Base-by-base conservation (phyloP, 148 eudicot species). In the Rhododendron simsii region DNA sequence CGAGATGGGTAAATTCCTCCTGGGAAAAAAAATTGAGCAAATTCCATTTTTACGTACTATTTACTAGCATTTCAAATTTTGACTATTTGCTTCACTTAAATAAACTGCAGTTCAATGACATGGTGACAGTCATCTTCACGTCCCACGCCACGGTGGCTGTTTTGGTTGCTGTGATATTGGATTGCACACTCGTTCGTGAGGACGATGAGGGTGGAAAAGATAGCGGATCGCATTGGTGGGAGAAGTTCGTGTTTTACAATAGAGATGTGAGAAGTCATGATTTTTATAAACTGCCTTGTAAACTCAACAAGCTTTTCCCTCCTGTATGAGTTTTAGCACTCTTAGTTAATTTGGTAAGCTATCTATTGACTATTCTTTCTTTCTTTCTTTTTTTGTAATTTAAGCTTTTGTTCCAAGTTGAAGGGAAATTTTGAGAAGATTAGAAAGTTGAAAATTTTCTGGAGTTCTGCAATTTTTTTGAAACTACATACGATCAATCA, bases 181-280 rank as follows among this genome's bases (percentile, higher is more conserved):
- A 94, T 82, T 87, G 92, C 86, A 94, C 89, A 10, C 88, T 94
- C 15, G 86, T 87, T 3, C 82, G 89, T 0, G 90, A 88, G 71
- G 89, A 88, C 13, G 94, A 87, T 10, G 81, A 47, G 18, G 88
- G 91, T 26, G 89, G 91, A 45, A 93, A 91, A 39, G 94, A 94
- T 45, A 94, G 91, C 39, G 98, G 98, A 5, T 90, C 89, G 18
- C 90, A 89, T 0, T 94, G 94, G 98, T 94, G 96, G 98, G 96
- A 93, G 47, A 92, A 89, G 82, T 96, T 94, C 74, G 78, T 89
- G 16, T 50, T 85, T 41, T 94, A 94, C 47, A 78, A 90, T 16
- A 91, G 88, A 84, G 98, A 96, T 84, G 86, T 92, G 16, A 91
- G 98, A 88, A 96, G 91, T 55, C 87, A 92, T 89, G 98, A 96